Evolutionary conservation across 352 stramenopile genomes (phyloP).

Genomic region (Pythium sp.): DNA sequence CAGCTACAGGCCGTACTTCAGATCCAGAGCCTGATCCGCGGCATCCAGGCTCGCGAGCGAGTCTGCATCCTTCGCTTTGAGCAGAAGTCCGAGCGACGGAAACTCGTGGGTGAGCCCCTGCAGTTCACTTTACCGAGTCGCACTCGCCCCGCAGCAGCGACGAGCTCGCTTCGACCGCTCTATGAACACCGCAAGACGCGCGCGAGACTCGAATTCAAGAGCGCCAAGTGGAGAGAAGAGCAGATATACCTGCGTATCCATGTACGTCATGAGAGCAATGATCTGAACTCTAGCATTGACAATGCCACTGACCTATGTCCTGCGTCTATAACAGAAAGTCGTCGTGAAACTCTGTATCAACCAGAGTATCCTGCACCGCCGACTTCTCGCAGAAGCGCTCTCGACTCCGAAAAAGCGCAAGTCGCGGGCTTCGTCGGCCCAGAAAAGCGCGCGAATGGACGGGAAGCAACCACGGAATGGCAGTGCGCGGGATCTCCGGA

Average conservation of each 20-base stretch:
- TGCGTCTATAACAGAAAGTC: constrained; percentile 25
- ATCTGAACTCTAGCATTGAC: neutral
- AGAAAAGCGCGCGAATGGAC: neutral
- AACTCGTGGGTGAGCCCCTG: constrained; percentile 29
- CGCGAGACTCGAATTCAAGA: constrained; percentile 39
- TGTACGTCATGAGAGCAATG: constrained; percentile 23
- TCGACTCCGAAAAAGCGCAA: constrained; percentile 12
- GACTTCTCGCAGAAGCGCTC: constrained; percentile 11
- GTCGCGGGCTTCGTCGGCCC: neutral
- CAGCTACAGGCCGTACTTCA: constrained; percentile 39
- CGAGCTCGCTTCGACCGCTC: constrained; percentile 27
- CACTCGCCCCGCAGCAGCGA: constrained; percentile 13
- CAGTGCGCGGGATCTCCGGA: neutral
- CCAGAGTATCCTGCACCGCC: constrained; percentile 15
- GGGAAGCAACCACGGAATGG: neutral
- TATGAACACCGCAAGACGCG: constrained; percentile 43
- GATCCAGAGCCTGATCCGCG: constrained; percentile 56
- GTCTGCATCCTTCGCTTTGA: constrained; percentile 54
- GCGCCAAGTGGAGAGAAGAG: constrained; percentile 39
- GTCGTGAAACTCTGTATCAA: constrained; percentile 29
- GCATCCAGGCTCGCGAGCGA: constrained; percentile 48
- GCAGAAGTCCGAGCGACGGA: constrained; percentile 36
- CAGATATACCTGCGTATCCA: constrained; percentile 45
- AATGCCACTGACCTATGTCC: no score
- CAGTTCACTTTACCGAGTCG: constrained; percentile 45